A percentile compares a stretch with the other conserved stretches of the same genome.
These are phyloP conservation scores for Mycena filopes DNA, from an alignment of 768 basidiomycete genomes.

Conservation along the genomic window DNA sequence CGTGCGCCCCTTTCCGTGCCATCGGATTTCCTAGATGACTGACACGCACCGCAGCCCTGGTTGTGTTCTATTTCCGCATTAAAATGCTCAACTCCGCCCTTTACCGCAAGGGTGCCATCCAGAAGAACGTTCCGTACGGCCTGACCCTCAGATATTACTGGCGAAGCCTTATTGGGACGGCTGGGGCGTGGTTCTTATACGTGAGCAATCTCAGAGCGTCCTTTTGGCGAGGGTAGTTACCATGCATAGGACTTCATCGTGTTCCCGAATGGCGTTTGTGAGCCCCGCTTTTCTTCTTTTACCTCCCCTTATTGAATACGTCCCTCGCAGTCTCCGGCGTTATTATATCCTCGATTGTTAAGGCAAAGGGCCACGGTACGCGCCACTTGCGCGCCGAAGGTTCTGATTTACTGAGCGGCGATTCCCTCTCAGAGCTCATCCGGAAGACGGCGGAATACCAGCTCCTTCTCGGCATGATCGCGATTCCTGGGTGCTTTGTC, in stretches of 20 bases:
- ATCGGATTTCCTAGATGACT: constrained; percentile 38
- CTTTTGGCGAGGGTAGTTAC: constrained; percentile 5
- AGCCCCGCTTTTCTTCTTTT: constrained; percentile 27
- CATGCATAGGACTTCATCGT: constrained; percentile 48
- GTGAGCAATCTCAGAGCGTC: constrained; percentile 59
- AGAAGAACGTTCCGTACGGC: constrained; percentile 71
- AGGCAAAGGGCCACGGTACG: constrained; percentile 27
- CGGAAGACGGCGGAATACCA: constrained; percentile 71
- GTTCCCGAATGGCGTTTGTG: constrained; percentile 80
- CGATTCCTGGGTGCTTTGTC: constrained; percentile 70
- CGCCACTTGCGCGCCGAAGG: not conserved
- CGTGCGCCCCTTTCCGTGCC: constrained; percentile 30
- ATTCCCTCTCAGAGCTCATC: constrained; percentile 23
- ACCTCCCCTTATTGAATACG: not conserved
- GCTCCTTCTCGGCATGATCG: constrained; percentile 69
- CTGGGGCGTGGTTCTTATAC: constrained; percentile 81
- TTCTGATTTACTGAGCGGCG: not conserved
- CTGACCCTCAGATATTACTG: constrained; percentile 74
- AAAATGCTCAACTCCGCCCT: constrained; percentile 77
- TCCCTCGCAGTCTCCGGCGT: constrained; percentile 62
- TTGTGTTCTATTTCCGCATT: constrained; percentile 78
- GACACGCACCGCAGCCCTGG: constrained; percentile 69
- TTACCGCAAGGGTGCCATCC: constrained; percentile 73
- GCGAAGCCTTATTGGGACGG: constrained; percentile 75
- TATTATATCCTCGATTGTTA: constrained; percentile 45